Evolutionary conservation across 768 basidiomycete species (phyloP).

Genomic region (Mycena floridula): DNA sequence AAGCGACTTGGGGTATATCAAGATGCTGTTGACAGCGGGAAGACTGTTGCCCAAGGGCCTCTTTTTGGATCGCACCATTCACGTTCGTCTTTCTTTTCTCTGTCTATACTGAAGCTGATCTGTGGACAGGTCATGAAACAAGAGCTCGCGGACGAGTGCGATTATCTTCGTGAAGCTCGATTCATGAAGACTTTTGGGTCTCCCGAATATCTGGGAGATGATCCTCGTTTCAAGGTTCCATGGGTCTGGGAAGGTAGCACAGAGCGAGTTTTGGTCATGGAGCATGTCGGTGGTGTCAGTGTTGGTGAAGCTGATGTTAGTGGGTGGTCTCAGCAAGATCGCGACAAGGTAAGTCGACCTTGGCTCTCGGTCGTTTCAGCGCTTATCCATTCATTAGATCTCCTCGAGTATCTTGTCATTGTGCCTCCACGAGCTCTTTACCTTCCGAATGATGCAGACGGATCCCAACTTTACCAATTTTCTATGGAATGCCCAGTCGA

Average conservation of each 20-base stretch:
- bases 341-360: conserved; percentile 57
- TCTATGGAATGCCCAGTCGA: conserved; percentile 59
- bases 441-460: conserved; percentile 93
- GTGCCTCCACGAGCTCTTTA: conserved; percentile 86
- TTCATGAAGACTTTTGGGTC: conserved; percentile 59
- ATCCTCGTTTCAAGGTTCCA: conserved; percentile 74
- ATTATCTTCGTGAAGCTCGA: conserved; percentile 80
- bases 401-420: conserved; percentile 76
- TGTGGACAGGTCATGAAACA: conserved; percentile 71
- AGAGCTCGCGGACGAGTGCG: conserved; percentile 89
- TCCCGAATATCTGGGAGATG: conserved; percentile 41
- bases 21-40: conserved; percentile 74
- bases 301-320: conserved; percentile 60
- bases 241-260: conserved; percentile 84
- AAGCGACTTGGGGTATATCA: conserved; percentile 84
- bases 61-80: conserved; percentile 83
- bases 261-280: conserved; percentile 83
- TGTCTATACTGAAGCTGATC: neutral
- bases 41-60: conserved; percentile 80
- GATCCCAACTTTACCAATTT: conserved; percentile 99
- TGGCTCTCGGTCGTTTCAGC: neutral
- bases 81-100: conserved; percentile 33
- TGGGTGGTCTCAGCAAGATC: conserved; percentile 53
- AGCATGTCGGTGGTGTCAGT: conserved; percentile 72
- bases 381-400: conserved; percentile 46